Evolutionary conservation across 1,284 basidiomycete species (phyloP).

Genomic region (Cutaneotrichosporon arboriforme): DNA sequence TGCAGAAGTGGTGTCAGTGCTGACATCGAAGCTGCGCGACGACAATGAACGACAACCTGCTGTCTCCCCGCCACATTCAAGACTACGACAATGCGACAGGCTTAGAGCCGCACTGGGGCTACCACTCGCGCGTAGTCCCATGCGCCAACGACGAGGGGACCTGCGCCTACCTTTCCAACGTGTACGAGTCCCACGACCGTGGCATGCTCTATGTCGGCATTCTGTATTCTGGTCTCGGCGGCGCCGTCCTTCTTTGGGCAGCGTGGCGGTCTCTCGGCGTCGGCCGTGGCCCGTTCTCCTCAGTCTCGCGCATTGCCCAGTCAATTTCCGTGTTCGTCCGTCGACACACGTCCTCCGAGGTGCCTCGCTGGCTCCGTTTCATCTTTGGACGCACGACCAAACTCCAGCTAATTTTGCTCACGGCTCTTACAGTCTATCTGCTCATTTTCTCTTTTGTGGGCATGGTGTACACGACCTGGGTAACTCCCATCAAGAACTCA

Average conservation of each 20-base stretch:
- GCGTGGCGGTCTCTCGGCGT: constrained; percentile 3
- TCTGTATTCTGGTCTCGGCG: constrained; percentile 24
- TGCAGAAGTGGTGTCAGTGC: too few relatives aligned
- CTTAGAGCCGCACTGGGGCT: constrained; percentile 34
- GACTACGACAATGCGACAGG: constrained; percentile 17
- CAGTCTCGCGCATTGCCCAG: too few relatives aligned
- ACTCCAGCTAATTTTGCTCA: constrained; percentile 27
- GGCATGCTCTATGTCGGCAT: constrained; percentile 32
- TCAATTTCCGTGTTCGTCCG: too few relatives aligned
- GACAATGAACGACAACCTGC: too few relatives aligned
- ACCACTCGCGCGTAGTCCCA: constrained; percentile 27
- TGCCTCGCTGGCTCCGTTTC: constrained; percentile 6
- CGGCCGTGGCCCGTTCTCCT: neutral
- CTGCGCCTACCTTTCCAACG: constrained; percentile 35
- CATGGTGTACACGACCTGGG: constrained; percentile 28
- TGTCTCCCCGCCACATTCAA: constrained; percentile 26
- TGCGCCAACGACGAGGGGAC: constrained; percentile 33
- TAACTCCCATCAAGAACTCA: constrained; percentile 30
- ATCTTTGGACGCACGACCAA: constrained; percentile 30
- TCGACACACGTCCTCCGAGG: too few relatives aligned
- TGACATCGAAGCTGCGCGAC: neutral
- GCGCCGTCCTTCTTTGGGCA: constrained; percentile 21
- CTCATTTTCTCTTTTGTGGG: constrained; percentile 31
- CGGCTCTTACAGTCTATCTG: constrained; percentile 21
- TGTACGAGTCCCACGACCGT: constrained; percentile 29